phyloP scores from a whole-genome alignment of 2,329 filamentous ascomycete species.

The Epichloe sp. region DNA sequence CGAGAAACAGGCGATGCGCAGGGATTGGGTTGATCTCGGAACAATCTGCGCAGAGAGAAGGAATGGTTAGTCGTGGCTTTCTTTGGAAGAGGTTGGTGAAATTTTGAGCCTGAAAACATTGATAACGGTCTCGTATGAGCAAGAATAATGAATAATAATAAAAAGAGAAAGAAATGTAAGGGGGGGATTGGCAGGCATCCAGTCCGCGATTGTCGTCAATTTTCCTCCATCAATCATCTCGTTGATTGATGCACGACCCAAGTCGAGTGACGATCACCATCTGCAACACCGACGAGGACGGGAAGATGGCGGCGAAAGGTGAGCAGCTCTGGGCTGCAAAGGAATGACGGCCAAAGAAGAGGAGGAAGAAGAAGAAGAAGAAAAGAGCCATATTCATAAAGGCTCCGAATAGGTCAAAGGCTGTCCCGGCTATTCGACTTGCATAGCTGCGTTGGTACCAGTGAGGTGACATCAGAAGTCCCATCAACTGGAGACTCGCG shows the following conservation, averaged over 20 bases:
- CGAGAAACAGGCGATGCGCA: slow-evolving; percentile 3
- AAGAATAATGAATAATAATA: background rate
- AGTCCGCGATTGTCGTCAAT: background rate
- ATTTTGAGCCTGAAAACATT: background rate
- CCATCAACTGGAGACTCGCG: slow-evolving; percentile 1
- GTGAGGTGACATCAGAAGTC: slow-evolving; percentile 1
- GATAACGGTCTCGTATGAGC: background rate
- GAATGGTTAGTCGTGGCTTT: background rate
- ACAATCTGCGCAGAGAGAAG: slow-evolving; percentile 2
- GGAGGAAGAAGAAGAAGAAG: background rate
- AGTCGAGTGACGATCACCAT: background rate
- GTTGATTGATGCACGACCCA: background rate
- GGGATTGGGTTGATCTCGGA: slow-evolving; percentile 5
- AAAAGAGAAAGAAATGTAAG: background rate
- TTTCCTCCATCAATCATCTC: background rate
- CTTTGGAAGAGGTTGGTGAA: background rate
- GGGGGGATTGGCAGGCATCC: background rate
- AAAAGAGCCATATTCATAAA: background rate
- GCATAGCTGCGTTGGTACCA: background rate
- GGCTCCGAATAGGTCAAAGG: background rate
- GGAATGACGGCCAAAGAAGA: background rate
- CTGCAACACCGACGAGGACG: background rate
- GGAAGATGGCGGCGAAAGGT: background rate
- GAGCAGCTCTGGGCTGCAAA: background rate
- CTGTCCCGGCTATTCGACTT: background rate